These are phyloP conservation scores for Saccharomyces hybrid DNA, from an alignment of 1,139 yeast genomes.

Conservation along the genomic window DNA sequence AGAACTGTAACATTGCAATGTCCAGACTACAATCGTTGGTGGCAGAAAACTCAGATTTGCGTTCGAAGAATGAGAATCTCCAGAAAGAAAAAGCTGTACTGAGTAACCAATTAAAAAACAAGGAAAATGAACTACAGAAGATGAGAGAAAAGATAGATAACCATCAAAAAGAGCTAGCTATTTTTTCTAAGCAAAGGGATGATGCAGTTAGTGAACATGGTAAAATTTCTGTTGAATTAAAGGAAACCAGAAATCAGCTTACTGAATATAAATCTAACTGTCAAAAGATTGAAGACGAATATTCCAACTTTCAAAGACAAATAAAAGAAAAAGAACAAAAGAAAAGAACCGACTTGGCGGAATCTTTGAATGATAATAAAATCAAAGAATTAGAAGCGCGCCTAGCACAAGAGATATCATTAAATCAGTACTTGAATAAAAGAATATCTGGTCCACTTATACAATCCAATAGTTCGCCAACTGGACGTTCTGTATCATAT, in stretches of 20 bases:
- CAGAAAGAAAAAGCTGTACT: conserved; percentile 30
- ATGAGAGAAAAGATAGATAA: conserved; percentile 29
- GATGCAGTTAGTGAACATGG: conserved; percentile 15
- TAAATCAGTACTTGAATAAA: conserved; percentile 25
- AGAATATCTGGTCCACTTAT: conserved; percentile 7
- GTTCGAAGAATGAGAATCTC: conserved; percentile 12
- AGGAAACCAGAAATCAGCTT: conserved; percentile 22
- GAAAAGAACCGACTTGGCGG: conserved; percentile 6
- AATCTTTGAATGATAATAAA: conserved; percentile 7
- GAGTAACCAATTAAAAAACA: conserved; percentile 29
- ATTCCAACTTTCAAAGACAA: conserved; percentile 20
- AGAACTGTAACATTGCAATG: conserved; percentile 31
- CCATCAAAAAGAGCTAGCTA: conserved; percentile 22
- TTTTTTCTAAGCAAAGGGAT: conserved; percentile 29
- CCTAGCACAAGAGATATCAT: conserved; percentile 24
- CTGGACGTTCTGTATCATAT: conserved; percentile 3
- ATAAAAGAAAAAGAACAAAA: conserved; percentile 25
- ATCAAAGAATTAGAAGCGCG: conserved; percentile 27
- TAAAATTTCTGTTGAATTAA: conserved; percentile 16
- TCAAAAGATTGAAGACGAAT: conserved; percentile 22
- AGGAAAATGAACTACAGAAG: conserved; percentile 33
- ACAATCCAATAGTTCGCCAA: conserved; percentile 6
- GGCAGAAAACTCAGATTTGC: conserved; percentile 32
- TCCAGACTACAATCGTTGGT: conserved; percentile 38
- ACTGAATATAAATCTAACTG: conserved; percentile 23